These are phyloP conservation scores for Flaveria trinervia DNA, from an alignment of 129 eudicot species.

Conservation along the genomic window DNA sequence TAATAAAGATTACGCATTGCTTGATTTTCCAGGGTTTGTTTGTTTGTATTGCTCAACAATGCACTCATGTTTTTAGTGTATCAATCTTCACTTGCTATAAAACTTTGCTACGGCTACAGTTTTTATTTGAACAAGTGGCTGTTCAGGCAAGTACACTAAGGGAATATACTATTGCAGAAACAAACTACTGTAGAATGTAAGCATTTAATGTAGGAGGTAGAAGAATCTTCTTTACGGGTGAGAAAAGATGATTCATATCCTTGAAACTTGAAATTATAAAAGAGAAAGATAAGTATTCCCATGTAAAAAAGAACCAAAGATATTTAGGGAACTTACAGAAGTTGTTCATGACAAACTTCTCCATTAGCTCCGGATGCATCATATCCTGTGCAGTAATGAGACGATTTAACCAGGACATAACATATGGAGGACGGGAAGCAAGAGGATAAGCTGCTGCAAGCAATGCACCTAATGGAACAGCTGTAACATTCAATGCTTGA, in stretches of 20 bases:
- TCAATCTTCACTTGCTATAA: neutral
- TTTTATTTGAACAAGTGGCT: conserved; percentile 2
- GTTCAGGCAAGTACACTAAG: conserved; percentile 6
- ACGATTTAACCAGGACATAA: conserved; percentile 70
- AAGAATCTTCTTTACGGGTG: neutral
- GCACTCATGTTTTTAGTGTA: neutral
- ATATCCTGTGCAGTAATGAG: conserved; percentile 65
- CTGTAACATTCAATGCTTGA: conserved; percentile 57
- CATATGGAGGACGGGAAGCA: conserved; percentile 73
- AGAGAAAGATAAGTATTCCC: conserved; percentile 4
- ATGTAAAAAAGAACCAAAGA: neutral
- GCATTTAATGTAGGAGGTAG: neutral
- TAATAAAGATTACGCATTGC: neutral
- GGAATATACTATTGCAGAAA: neutral
- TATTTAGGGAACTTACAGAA: conserved; percentile 50
- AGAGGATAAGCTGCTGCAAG: conserved; percentile 70
- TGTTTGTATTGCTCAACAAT: neutral
- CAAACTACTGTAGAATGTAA: neutral
- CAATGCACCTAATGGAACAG: conserved; percentile 72
- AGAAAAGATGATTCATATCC: neutral
- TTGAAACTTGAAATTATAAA: conserved; percentile 2
- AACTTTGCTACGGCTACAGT: neutral
- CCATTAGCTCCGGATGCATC: conserved; percentile 69
- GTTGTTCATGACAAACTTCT: conserved; percentile 70
- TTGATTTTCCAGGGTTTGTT: no score